Base-by-base conservation (phyloP, 2,329 filamentous ascomycete species). In the Pseudogymnoascus sp. region DNA sequence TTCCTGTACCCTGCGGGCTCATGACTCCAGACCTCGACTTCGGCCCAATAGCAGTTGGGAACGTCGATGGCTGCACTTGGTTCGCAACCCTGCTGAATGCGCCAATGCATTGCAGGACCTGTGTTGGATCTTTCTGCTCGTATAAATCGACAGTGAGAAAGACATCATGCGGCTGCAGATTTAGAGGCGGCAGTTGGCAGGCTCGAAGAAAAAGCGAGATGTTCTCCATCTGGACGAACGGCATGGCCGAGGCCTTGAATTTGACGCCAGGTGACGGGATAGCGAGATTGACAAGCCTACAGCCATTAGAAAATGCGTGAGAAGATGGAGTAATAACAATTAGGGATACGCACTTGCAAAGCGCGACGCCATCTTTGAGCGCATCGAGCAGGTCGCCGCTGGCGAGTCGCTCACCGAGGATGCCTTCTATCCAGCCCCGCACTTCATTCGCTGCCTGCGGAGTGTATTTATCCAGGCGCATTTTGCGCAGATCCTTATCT, bases 201-300 rank as follows among this genome's bases (percentile, higher is more conserved):
- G 91, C 92, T 70, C 84, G 86, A 60, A 99, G 84, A 76, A 97
- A 99, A 72, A 96, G 90, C 4, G 92, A 95, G 71, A 99, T 97
- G 73, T 99, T 99, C 75, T 99, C 94, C 92, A 97, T 97, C 75
- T 99, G 94, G 40, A 97, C 93, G 73, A 99, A 99, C 0, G 94
- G 94, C 93, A 97, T 97, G 40, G 85, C 77, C 0, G 92, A 96
- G 7, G 66, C 81, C 77, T 97, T 97, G 82, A 89, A 97, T 74
- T 88, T 91, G 76, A 96, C 84, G 33, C 88, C 88, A 0, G 90
- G 89, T 13, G 87, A 84, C 26, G 90, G 89, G 37, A 88, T 75
- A 33, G 84, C 89, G 62, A 93, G 81, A 71, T 96, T 97, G 70
- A 90, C 84, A 60, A 97, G 85, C 71, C 91, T 72, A 70, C 68